A percentile compares a stretch with the other conserved stretches of the same genome.
These are phyloP conservation scores for Cryptococcus sp. DNA, from an alignment of 1,284 basidiomycete genomes.

Conservation along the genomic window DNA sequence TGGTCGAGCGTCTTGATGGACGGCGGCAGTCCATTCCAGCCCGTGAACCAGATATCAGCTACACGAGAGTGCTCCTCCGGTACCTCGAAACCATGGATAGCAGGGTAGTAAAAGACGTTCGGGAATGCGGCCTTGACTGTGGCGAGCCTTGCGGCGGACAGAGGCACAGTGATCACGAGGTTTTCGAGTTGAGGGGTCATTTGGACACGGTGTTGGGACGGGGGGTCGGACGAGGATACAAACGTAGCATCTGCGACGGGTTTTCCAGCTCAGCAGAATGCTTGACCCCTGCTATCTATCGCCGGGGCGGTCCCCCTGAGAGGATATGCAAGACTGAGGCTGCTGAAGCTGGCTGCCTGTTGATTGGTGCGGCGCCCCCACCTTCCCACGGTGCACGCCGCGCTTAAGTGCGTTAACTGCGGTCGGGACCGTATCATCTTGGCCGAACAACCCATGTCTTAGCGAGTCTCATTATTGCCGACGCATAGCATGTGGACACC, in stretches of 20 bases:
- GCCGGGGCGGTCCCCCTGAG: background rate
- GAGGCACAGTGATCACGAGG: background rate
- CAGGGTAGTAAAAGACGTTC: constrained; percentile 20
- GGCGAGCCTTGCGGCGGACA: constrained; percentile 2
- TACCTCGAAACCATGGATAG: constrained; percentile 1
- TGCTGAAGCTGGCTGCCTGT: too few relatives aligned
- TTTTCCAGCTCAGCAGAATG: too few relatives aligned
- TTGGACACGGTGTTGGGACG: too few relatives aligned
- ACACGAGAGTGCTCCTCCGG: constrained; percentile 2
- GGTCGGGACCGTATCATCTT: too few relatives aligned
- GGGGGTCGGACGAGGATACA: background rate
- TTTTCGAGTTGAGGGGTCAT: background rate
- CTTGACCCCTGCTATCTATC: constrained; percentile 37
- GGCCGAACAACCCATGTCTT: too few relatives aligned
- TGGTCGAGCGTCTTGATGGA: constrained; percentile 12
- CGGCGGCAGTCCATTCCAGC: constrained; percentile 11
- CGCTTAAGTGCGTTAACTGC: too few relatives aligned
- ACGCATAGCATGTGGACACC: too few relatives aligned
- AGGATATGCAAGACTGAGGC: background rate
- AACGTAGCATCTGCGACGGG: too few relatives aligned
- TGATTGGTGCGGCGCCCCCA: too few relatives aligned
- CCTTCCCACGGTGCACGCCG: too few relatives aligned
- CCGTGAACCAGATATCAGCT: constrained; percentile 17
- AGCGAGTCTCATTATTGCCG: too few relatives aligned
- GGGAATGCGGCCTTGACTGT: constrained; percentile 8